These are phyloP conservation scores for Epichloe scottii DNA, from an alignment of 2,329 filamentous ascomycete genomes.

Conservation along the genomic window DNA sequence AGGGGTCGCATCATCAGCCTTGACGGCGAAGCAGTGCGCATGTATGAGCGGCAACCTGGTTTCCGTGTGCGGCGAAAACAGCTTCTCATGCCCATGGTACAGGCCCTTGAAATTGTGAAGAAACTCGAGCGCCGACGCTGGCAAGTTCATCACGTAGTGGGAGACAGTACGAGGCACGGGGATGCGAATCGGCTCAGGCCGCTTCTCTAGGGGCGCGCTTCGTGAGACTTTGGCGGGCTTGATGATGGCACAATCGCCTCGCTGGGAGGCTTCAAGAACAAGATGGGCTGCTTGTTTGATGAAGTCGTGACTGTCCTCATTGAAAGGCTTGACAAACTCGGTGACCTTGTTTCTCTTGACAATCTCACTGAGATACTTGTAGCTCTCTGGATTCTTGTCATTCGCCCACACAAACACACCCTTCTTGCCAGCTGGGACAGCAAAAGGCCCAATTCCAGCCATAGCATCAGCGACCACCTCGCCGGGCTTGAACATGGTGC, in stretches of 20 bases:
- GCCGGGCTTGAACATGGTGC: slow-evolving; percentile 63
- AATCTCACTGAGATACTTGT: slow-evolving; percentile 56
- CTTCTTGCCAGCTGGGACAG: slow-evolving; percentile 79
- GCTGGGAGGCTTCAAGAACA: slow-evolving; percentile 37
- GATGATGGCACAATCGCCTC: slow-evolving; percentile 42
- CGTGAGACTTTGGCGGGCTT: slow-evolving; percentile 26
- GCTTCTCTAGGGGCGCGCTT: slow-evolving; percentile 23
- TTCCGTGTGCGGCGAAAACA: slow-evolving; percentile 49
- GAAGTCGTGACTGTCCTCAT: slow-evolving; percentile 70
- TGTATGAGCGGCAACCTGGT: slow-evolving; percentile 69
- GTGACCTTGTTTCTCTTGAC: slow-evolving; percentile 65
- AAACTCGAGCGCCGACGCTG: slow-evolving; percentile 79
- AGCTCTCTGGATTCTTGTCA: slow-evolving; percentile 89
- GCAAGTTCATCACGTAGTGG: slow-evolving; percentile 98
- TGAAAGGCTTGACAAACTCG: slow-evolving; percentile 65
- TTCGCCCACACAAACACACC: slow-evolving; percentile 92
- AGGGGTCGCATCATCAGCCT: slow-evolving; percentile 61
- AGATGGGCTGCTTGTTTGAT: slow-evolving; percentile 57
- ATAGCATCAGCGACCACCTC: slow-evolving; percentile 93
- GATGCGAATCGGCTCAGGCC: slow-evolving; percentile 26
- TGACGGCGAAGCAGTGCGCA: slow-evolving; percentile 86
- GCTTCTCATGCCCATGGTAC: slow-evolving; percentile 56
- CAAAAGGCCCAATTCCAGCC: slow-evolving; percentile 94
- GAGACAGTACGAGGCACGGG: slow-evolving; percentile 61
- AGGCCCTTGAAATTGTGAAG: slow-evolving; percentile 55